Base-by-base conservation (phyloP, 2,329 filamentous ascomycete genomes). In the Aspergillus fischeri region DNA sequence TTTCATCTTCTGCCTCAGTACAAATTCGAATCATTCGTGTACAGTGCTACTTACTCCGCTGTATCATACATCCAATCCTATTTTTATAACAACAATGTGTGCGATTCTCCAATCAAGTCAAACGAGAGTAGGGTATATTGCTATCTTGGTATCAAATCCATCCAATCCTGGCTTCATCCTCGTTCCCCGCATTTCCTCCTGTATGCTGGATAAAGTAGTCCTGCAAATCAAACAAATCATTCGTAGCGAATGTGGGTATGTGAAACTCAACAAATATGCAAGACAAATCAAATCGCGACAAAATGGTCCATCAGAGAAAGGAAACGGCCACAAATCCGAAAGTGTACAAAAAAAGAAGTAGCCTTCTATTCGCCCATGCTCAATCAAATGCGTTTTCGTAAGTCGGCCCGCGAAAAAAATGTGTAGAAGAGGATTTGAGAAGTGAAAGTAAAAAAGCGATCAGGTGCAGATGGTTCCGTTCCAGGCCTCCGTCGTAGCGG, bases 401-500 rank as follows among this genome's bases (percentile, higher is more conserved):
- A 21, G 49, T 47, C 51, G 29, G 48, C 48, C n/a, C 48, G 48
- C 49, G 47, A 48, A 48, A 53, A 53, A 29, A 47, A 51, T 28
- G 42, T 21, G 17, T 6, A 32, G 11, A 50, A 49, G 55, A 47
- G 25, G 25, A 27, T 32, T 32, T 11, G 29, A 32, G 32, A 35
- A 35, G 11, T 11, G 35, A 49, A 44, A 38, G 35, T 20, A 6
- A 45, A 28, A 50, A 50, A 21, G 24, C 29, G 42, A 49, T 57
- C 54, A 60, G 7, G 58, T 59, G 56, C 59, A 63, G 35, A 63
- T 57, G 49, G 53, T 64, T 70, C 68, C 76, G 45, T 67, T 72
- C 74, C 73, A 75, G 55, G 65, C 70, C 28, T 71, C 63, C 60
- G 72, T 69, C n/a, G 71, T 66, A 44, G 66, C 60, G 52, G 70